A percentile compares a stretch with the other conserved stretches of the same genome.
These are phyloP conservation scores for Phytophthora sojae DNA, from an alignment of 352 stramenopile species.

Conservation along the genomic window DNA sequence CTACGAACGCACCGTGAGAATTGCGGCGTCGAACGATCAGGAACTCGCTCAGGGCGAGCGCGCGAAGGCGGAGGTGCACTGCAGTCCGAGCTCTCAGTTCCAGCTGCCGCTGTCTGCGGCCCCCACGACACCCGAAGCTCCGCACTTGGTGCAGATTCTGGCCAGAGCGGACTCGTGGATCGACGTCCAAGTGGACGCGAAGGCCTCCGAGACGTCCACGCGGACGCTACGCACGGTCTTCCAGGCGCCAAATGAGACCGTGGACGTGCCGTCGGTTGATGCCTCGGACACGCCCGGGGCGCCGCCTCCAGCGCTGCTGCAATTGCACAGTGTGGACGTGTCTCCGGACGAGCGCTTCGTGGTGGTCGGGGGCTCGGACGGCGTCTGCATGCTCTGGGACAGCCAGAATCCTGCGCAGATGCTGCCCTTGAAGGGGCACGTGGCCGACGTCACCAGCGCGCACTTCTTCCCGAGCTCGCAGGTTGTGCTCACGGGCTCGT, in stretches of 20 bases:
- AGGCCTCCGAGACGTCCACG: slow-evolving; percentile 9
- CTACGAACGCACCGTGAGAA: slow-evolving; percentile 50
- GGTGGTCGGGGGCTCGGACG: slow-evolving; percentile 64
- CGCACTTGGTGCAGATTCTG: slow-evolving; percentile 48
- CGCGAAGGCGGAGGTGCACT: slow-evolving; percentile 19
- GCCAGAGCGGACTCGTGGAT: slow-evolving; percentile 54
- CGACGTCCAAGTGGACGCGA: slow-evolving; percentile 43
- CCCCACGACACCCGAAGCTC: neutral
- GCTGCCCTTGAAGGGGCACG: slow-evolving; percentile 54
- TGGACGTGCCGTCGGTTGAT: slow-evolving; percentile 35
- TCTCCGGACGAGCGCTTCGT: slow-evolving; percentile 56
- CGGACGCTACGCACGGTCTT: slow-evolving; percentile 52
- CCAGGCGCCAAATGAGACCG: slow-evolving; percentile 52
- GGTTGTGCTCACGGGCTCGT: slow-evolving; percentile 71
- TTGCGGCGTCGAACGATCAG: slow-evolving; percentile 13
- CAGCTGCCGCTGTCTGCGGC: slow-evolving; percentile 44
- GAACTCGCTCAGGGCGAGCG: slow-evolving; percentile 22
- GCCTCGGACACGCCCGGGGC: neutral
- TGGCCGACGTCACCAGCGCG: slow-evolving; percentile 64
- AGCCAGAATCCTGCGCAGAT: slow-evolving; percentile 36
- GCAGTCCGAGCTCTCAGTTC: slow-evolving; percentile 49
- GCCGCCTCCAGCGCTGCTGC: slow-evolving; percentile 15
- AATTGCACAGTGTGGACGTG: slow-evolving; percentile 65
- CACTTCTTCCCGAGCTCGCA: slow-evolving; percentile 79
- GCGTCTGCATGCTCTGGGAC: slow-evolving; percentile 62